Percentiles rank a stretch among this genome's conserved stretches.
Conservation (phyloP, 2,329 filamentous ascomycete genomes). For the Aspergillus sp. region DNA sequence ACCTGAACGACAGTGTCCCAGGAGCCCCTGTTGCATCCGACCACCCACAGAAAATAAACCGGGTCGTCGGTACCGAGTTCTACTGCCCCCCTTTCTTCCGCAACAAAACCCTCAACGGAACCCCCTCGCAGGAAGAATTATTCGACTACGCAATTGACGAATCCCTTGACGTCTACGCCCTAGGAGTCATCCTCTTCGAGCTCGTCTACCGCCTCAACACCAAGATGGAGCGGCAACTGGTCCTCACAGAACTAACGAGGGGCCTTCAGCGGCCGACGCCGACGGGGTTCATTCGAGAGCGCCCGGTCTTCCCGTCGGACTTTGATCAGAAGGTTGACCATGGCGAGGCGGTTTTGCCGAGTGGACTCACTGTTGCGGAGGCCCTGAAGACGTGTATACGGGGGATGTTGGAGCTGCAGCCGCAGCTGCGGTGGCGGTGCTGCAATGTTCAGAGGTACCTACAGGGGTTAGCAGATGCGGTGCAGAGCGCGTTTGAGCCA, state of each 20-base stretch:
- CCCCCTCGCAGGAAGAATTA: constrained; percentile 15
- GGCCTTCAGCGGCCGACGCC: constrained; percentile 21
- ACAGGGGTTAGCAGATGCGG: constrained; percentile 32
- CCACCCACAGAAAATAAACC: constrained; percentile 32
- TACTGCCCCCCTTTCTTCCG: constrained; percentile 57
- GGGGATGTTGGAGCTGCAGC: constrained; percentile 47
- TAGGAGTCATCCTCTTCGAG: constrained; percentile 68
- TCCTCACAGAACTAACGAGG: constrained; percentile 46
- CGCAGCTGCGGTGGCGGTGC: constrained; percentile 43
- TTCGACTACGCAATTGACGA: constrained; percentile 46
- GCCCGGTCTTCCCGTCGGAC: constrained; percentile 40
- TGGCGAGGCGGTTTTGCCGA: constrained; percentile 32
- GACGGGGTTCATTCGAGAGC: constrained; percentile 1
- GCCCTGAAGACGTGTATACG: constrained; percentile 43
- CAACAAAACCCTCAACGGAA: constrained; percentile 10
- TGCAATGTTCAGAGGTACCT: constrained; percentile 40
- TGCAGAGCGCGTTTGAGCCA: constrained; percentile 11
- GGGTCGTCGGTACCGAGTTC: constrained; percentile 64
- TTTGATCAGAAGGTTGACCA: constrained; percentile 44
- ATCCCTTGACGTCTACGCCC: constrained; percentile 64
- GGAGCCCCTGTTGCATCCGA: constrained; percentile 27
- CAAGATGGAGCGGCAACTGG: constrained; percentile 52
- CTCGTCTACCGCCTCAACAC: constrained; percentile 61
- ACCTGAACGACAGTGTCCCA: constrained; percentile 35
- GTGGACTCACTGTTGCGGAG: constrained; percentile 36